Conservation (phyloP, 1,139 yeast genomes). For the Suhomyces maxii region DNA sequence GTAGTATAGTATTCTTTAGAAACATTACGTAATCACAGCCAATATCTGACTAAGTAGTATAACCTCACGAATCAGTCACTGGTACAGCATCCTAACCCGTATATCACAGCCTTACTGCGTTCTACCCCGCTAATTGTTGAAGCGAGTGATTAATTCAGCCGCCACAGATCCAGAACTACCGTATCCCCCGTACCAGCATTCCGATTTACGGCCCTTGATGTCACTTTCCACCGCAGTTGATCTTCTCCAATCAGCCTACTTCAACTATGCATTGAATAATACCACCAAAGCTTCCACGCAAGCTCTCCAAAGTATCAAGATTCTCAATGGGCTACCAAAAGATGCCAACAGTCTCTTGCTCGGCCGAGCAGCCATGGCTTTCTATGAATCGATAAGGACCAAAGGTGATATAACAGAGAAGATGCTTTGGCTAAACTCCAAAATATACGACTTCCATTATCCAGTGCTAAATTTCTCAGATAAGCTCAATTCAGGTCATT, state of each 20-base stretch:
- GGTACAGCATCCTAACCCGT: too few species aligned
- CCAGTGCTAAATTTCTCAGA: slow-evolving; percentile 32
- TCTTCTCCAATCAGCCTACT: slow-evolving; percentile 17
- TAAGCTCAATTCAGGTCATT: slow-evolving; percentile 15
- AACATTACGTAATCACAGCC: background rate
- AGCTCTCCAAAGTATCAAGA: slow-evolving; percentile 27
- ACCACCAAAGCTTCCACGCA: slow-evolving; percentile 18
- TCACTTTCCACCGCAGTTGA: slow-evolving; percentile 7
- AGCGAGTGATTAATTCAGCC: too few species aligned
- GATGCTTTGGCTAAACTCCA: slow-evolving; percentile 49
- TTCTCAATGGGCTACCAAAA: slow-evolving; percentile 24
- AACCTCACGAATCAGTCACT: too few species aligned
- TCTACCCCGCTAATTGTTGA: too few species aligned
- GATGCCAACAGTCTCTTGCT: slow-evolving; percentile 3
- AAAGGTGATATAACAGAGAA: slow-evolving; percentile 22
- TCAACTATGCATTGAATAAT: slow-evolving; percentile 19
- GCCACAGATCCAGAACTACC: too few species aligned
- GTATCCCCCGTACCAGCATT: background rate
- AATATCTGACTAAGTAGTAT: background rate
- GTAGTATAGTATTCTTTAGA: background rate
- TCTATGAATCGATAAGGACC: slow-evolving; percentile 20
- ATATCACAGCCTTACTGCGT: too few species aligned
- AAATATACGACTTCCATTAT: slow-evolving; percentile 18
- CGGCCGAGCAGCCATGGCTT: slow-evolving; percentile 15
- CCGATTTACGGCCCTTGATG: background rate